Evolutionary conservation across 345 rosid species (phyloP).

Genomic region (Eucalyptus fibrosa): DNA sequence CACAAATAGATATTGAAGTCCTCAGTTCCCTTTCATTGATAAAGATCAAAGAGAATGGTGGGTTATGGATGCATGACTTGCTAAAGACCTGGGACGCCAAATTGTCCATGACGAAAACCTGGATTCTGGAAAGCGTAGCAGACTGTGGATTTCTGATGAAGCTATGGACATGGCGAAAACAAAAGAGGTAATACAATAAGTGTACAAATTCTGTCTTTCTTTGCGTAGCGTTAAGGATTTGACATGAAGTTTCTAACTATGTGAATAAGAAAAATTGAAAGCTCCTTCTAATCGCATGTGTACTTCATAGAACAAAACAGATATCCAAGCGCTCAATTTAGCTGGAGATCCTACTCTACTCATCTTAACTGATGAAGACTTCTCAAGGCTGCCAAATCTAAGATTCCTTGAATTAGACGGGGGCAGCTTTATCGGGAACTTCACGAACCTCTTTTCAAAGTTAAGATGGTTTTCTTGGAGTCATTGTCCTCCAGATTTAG

Average conservation of each 20-base stretch:
- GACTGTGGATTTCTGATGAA: too few relatives aligned
- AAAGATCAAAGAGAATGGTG: too few relatives aligned
- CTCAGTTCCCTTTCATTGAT: too few relatives aligned
- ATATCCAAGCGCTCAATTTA: not conserved
- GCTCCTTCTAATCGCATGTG: not conserved
- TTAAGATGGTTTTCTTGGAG: not conserved
- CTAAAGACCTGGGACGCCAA: too few relatives aligned
- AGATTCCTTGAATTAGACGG: not conserved
- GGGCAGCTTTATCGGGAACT: not conserved
- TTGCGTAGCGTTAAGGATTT: too few relatives aligned
- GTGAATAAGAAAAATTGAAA: not conserved
- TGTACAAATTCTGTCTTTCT: too few relatives aligned
- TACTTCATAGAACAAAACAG: accelerated
- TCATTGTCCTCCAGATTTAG: not conserved
- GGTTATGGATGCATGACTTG: too few relatives aligned
- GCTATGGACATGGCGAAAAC: too few relatives aligned
- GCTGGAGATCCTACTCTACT: not conserved
- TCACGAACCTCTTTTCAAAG: not conserved
- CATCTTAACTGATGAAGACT: not conserved
- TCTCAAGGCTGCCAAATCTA: not conserved
- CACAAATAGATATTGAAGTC: too few relatives aligned
- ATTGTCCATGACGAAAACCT: too few relatives aligned
- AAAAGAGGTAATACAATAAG: not conserved
- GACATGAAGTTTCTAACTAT: not conserved
- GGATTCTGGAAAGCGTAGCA: too few relatives aligned